Base-by-base conservation (phyloP, 2,329 filamentous ascomycete genomes). In the Diaporthe sp. region DNA sequence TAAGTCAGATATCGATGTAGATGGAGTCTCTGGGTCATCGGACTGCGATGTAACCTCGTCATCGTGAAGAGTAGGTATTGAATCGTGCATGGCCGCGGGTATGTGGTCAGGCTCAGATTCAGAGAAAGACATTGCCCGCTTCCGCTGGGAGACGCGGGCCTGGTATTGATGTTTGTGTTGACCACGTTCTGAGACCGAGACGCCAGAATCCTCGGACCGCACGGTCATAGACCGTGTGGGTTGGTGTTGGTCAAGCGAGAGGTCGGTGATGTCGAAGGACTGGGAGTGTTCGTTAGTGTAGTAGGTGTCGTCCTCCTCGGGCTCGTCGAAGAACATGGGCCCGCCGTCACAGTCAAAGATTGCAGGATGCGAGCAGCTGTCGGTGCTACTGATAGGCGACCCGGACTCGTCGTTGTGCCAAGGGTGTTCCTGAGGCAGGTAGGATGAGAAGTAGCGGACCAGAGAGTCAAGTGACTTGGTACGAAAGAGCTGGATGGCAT, bases 401-500 rank as follows among this genome's bases (percentile, higher is more conserved):
- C 84, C 81, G 72, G 83, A 81, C 31, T 79, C 76, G 55, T 79
- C 75, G 55, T 81, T 82, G 73, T 87, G 84, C 82, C 86, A 88
- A 3, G 85, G 81, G 75, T 89, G 88, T 76, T 87, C 84, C 15
- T 87, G 83, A 37, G 90, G 89, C 10, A 92, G 86, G 77, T 91
- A 91, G 65, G 89, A 91, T 28, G 89, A 85, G 81, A 91, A 92
- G 80, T 90, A 91, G 77, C 89, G 86, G 77, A 92, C 88, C 76
- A 92, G 88, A 25, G 90, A 91, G 81, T 92, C 90, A 74, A 91
- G 87, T 3, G 89, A 91, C 79, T 85, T 88, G 13, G 89, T 90
- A 19, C 90, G 88, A 80, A 92, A 91, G 73, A 91, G 87, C 80
- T 91, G 90, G 39, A 91, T 80, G 37, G 90, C 90, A 78, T 88